Conservation (phyloP, 192 early-diverging fungal genomes). For the Phlyctochytrium planicorne region DNA sequence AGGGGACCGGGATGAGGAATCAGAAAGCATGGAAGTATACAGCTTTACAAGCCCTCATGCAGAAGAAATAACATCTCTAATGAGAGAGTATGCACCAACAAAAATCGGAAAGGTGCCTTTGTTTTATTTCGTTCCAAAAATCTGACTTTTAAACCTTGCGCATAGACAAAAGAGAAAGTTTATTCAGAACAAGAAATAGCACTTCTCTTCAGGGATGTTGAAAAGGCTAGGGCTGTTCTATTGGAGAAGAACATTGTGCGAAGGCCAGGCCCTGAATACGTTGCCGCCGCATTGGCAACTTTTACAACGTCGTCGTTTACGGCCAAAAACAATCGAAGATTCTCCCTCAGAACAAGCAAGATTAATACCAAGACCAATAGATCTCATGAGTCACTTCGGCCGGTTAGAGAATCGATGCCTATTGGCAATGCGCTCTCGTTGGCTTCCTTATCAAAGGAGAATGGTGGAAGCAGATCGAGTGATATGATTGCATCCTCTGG, state of each 20-base stretch:
- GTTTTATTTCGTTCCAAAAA: neutral
- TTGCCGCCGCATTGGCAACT: conserved; percentile 15
- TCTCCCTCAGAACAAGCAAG: conserved; percentile 13
- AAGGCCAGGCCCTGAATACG: conserved; percentile 38
- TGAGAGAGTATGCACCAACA: conserved; percentile 45
- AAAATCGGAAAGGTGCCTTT: conserved; percentile 16
- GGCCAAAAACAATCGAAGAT: neutral
- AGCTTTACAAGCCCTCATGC: conserved; percentile 37
- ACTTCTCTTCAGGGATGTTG: conserved; percentile 33
- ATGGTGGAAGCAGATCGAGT: neutral
- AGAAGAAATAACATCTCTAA: conserved; percentile 48
- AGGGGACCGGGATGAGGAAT: conserved; percentile 19
- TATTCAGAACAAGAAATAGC: conserved; percentile 29
- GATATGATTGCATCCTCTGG: neutral
- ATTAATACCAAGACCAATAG: neutral
- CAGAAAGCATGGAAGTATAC: conserved; percentile 40
- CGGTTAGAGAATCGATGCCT: neutral
- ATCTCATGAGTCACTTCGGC: neutral
- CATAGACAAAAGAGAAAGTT: conserved; percentile 23
- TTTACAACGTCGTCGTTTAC: neutral
- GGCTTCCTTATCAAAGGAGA: conserved; percentile 5
- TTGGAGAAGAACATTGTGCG: conserved; percentile 37
- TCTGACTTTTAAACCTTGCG: neutral
- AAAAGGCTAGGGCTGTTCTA: conserved; percentile 24
- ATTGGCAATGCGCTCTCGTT: conserved; percentile 3